Evolutionary conservation across 768 basidiomycete species (phyloP), one percentile per base, ranked within the genome.

Genomic region (Trametes punicea): DNA sequence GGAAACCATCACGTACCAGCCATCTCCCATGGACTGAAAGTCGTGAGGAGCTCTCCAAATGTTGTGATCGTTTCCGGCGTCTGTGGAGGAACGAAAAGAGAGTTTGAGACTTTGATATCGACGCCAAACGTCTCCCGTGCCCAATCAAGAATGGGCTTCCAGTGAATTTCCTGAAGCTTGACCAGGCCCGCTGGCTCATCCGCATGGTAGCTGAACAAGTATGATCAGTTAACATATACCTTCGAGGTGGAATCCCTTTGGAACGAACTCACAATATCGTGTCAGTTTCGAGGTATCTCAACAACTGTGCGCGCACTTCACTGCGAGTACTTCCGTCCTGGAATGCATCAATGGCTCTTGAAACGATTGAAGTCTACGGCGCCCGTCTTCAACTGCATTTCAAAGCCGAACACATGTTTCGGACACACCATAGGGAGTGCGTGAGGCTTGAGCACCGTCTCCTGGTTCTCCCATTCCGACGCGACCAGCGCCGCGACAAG

Each of bases 381-480:
- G 26, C 33, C 49, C 55, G 41, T 61, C 31, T 57, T 46, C 29
- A 42, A 45, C 10, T 4, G 8, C 27, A 6, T 15, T 8, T 7
- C n/a, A 4, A 0, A 7, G 31, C n/a, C n/a, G n/a, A 29, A 29
- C 2, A 20, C n/a, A 25, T 41, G 23, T 44, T 11, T 33, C 29
- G 6, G 25, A 61, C 76, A 50, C 67, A 97, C 96, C 81, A 97
- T 82, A 15, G 97, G 94, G 23, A 99, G 73, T 1, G 93, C 88
- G 70, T 96, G 91, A 23, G 88, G 88, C 70, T 95, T 98, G 59
- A 98, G 68, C 1, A 95, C 65, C 5, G 76, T 85, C 55, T 84
- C 84, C 72, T 98, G 96, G 65, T 87, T 89, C 65, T 99, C 94
- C 97, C 97, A 99, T 74, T 99, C 97, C 53, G 89, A 81, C 18